Conservation (phyloP, 2,329 filamentous ascomycete genomes). For the Botrytis byssoidea region DNA sequence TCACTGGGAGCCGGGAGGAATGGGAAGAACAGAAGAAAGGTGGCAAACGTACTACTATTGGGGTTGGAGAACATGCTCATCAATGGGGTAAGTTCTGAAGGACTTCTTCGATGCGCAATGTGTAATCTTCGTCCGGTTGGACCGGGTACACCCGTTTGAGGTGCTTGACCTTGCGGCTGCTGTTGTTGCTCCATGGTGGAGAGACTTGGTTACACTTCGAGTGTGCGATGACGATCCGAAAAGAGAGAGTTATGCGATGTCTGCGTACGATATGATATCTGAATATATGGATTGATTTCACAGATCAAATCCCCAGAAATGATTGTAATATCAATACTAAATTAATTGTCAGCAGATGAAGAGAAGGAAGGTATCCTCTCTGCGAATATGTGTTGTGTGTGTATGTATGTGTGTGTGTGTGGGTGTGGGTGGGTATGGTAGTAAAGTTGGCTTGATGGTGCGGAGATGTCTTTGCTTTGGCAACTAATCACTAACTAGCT, state of each 20-base stretch:
- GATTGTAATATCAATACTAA: not conserved
- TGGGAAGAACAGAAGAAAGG: constrained; percentile 19
- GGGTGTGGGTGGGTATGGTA: not conserved
- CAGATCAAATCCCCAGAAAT: not conserved
- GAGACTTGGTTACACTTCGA: constrained; percentile 44
- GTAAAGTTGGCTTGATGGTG: constrained; percentile 7
- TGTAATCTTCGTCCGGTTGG: constrained; percentile 87
- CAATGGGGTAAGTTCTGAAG: constrained; percentile 92
- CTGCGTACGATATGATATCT: not conserved
- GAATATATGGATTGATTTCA: not conserved
- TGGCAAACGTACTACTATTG: constrained; percentile 57
- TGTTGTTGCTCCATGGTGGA: constrained; percentile 46
- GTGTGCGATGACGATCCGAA: constrained; percentile 41
- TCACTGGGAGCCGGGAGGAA: constrained; percentile 20
- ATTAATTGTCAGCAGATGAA: constrained; percentile 35
- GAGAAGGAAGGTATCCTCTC: constrained; percentile 26
- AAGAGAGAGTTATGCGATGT: not conserved
- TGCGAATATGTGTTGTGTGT: not conserved
- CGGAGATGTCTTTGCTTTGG: constrained; percentile 4
- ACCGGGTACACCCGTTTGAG: constrained; percentile 61
- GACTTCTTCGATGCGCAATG: constrained; percentile 95
- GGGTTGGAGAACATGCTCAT: constrained; percentile 79
- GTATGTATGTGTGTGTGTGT: not conserved
- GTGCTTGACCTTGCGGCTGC: constrained; percentile 23
- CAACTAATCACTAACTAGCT: not conserved